A percentile compares a stretch with the other conserved stretches of the same genome.
phyloP scores from a whole-genome alignment of 1,139 yeast genomes.

The Suhomyces taliae region DNA sequence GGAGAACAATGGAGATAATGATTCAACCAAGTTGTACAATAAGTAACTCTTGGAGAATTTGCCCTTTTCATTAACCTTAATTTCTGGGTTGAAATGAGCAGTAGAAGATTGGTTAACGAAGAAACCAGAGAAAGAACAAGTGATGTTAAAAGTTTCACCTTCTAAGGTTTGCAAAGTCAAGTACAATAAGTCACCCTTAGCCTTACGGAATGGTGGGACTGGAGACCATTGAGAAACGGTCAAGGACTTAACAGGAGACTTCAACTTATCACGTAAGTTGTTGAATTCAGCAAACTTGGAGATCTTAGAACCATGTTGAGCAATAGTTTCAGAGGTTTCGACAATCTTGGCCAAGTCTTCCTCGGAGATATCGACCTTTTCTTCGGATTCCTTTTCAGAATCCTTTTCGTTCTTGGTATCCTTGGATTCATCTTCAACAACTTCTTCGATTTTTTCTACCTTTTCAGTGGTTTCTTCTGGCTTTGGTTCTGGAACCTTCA shows the following conservation, averaged over 20 bases:
- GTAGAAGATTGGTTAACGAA: constrained; percentile 69
- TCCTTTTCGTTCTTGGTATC: constrained; percentile 7
- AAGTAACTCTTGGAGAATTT: constrained; percentile 43
- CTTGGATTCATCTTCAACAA: background rate
- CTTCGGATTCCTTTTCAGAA: constrained; percentile 12
- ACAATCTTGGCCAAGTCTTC: constrained; percentile 12
- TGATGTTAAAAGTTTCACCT: constrained; percentile 73
- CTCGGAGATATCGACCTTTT: constrained; percentile 15
- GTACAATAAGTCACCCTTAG: constrained; percentile 79
- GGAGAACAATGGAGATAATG: constrained; percentile 55
- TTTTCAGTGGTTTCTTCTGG: background rate
- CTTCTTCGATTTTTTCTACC: background rate
- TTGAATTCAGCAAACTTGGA: constrained; percentile 17
- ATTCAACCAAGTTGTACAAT: constrained; percentile 51
- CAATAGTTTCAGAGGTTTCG: constrained; percentile 12
- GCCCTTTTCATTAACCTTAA: constrained; percentile 44
- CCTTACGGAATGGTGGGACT: constrained; percentile 62
- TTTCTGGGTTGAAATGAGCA: constrained; percentile 66
- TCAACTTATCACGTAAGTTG: constrained; percentile 25
- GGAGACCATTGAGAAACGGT: constrained; percentile 86
- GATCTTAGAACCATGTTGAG: constrained; percentile 8
- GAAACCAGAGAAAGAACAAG: constrained; percentile 78
- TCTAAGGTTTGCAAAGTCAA: constrained; percentile 76
- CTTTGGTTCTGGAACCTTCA: constrained; percentile 16
- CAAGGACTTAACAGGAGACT: constrained; percentile 52